These are phyloP conservation scores for Fusarium goolgardi DNA, from an alignment of 2,329 filamentous ascomycete genomes.

Conservation along the genomic window DNA sequence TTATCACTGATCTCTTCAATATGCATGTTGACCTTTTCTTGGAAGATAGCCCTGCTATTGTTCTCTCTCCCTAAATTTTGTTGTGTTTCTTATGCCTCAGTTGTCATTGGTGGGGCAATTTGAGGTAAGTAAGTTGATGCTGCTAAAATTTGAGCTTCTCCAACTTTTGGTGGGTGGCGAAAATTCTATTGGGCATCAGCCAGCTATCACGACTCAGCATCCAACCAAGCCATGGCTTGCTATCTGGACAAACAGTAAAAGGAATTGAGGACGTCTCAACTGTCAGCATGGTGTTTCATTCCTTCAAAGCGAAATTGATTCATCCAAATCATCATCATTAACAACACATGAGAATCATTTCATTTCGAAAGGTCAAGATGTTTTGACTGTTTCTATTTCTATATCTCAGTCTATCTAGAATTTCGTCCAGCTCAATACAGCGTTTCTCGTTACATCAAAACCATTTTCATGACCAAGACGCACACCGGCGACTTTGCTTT, in stretches of 20 bases:
- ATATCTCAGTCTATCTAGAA: constrained; percentile 8
- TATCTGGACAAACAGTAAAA: background rate
- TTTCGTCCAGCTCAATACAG: background rate
- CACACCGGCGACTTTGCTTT: constrained; percentile 2
- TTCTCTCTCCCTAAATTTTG: background rate
- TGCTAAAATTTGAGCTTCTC: constrained; percentile 45
- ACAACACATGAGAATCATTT: background rate
- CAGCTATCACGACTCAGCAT: constrained; percentile 19
- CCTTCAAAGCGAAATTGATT: too few relatives aligned
- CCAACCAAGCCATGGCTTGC: background rate
- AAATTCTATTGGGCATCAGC: constrained; percentile 45
- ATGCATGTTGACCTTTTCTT: constrained; percentile 47
- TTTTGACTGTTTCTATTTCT: constrained; percentile 20
- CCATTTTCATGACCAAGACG: constrained; percentile 8
- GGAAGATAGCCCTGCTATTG: background rate
- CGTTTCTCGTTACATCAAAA: background rate
- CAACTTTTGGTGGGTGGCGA: constrained; percentile 43
- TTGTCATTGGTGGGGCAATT: constrained; percentile 20
- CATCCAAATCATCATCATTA: too few relatives aligned
- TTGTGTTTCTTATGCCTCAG: constrained; percentile 17
- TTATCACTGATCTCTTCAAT: constrained; percentile 59
- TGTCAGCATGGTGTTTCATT: background rate
- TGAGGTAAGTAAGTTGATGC: constrained; percentile 24
- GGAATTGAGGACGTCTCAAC: background rate
- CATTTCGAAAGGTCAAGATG: background rate